These are phyloP conservation scores for Dendrostoma leiphaemia DNA, from an alignment of 2,329 filamentous ascomycete species.

Conservation along the genomic window DNA sequence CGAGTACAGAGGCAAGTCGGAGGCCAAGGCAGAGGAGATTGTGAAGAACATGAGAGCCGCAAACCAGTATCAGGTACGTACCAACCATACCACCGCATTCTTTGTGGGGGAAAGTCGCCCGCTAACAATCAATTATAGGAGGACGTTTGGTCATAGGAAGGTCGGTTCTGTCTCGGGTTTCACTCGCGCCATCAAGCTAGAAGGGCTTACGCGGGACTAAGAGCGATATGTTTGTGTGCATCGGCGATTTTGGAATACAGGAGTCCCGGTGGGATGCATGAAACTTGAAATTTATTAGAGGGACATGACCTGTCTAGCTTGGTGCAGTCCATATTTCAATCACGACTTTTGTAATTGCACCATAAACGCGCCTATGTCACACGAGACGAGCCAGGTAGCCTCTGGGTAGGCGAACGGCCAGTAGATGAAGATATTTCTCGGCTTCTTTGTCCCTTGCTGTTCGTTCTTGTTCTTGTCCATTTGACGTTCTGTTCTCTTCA, in stretches of 20 bases:
- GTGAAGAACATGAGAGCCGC: constrained; percentile 94
- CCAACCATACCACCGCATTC: neutral
- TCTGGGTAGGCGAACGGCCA: too few species aligned
- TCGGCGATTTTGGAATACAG: constrained; percentile 10
- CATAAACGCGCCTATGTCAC: too few species aligned
- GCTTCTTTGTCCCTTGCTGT: too few species aligned
- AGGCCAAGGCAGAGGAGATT: constrained; percentile 89
- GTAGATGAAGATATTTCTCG: too few species aligned
- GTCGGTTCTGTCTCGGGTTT: neutral
- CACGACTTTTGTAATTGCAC: neutral
- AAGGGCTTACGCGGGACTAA: neutral
- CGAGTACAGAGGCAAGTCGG: constrained; percentile 75
- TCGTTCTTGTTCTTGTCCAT: too few species aligned
- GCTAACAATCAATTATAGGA: constrained; percentile 50
- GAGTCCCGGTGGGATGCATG: constrained; percentile 7
- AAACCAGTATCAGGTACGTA: constrained; percentile 88
- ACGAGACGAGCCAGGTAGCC: too few species aligned
- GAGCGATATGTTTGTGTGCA: constrained; percentile 1
- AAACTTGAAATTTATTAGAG: neutral
- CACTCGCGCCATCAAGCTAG: constrained; percentile 15
- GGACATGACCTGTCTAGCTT: neutral
- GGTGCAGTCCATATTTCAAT: neutral
- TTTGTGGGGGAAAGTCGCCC: neutral
- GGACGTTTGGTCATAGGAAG: constrained; percentile 66
- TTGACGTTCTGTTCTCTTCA: too few species aligned